These are phyloP conservation scores for Termitomyces sp. DNA, from an alignment of 768 basidiomycete genomes.

Conservation along the genomic window DNA sequence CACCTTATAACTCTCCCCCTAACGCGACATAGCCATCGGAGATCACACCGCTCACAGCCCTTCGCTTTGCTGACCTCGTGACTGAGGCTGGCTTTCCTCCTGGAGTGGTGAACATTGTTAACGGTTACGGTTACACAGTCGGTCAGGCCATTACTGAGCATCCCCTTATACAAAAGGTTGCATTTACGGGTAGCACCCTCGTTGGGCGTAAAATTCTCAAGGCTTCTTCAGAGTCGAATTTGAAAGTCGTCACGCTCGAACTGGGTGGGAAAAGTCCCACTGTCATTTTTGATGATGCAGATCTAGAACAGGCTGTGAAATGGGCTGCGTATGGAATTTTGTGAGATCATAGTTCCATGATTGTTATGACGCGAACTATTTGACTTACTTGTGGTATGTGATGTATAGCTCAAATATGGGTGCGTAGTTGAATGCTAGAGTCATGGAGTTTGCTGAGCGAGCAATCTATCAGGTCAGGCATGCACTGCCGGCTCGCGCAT, in stretches of 20 bases:
- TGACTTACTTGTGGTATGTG: not conserved
- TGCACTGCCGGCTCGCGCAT: constrained; percentile 84
- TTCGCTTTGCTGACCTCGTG: constrained; percentile 44
- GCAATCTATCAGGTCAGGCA: constrained; percentile 45
- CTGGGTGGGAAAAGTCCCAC: constrained; percentile 74
- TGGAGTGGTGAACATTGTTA: constrained; percentile 65
- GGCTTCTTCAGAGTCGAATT: constrained; percentile 72
- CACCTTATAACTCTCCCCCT: not conserved
- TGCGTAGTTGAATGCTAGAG: not conserved
- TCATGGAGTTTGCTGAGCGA: not conserved
- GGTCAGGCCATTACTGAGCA: constrained; percentile 61
- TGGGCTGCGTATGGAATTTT: constrained; percentile 74
- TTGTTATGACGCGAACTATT: not conserved
- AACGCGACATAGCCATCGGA: constrained; percentile 48
- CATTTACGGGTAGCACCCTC: constrained; percentile 83
- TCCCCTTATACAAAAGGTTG: constrained; percentile 59
- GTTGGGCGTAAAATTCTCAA: constrained; percentile 78
- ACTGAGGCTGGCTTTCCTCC: constrained; percentile 67
- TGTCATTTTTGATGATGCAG: constrained; percentile 70
- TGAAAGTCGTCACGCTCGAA: constrained; percentile 83
- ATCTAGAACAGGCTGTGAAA: constrained; percentile 65
- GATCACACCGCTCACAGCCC: constrained; percentile 56
- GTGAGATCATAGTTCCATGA: constrained; percentile 33
- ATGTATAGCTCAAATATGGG: constrained; percentile 32
- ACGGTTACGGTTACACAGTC: constrained; percentile 56